Conservation (phyloP, 176 grass and related monocot genomes). For the Oryza brachyantha region DNA sequence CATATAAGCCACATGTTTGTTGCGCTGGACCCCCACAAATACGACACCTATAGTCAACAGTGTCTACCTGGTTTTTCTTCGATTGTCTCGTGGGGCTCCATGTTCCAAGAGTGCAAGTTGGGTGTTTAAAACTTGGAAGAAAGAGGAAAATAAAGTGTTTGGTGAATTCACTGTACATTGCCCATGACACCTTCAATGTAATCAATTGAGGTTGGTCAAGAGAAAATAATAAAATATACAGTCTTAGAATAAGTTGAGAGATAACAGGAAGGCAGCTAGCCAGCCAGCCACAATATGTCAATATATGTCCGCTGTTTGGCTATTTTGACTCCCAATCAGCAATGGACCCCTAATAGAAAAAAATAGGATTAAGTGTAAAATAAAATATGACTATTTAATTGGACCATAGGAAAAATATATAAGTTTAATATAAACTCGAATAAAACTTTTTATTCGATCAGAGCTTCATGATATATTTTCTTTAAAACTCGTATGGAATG, state of each 20-base stretch:
- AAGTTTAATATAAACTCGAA: too few species aligned
- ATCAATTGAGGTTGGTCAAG: neutral
- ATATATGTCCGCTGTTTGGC: neutral
- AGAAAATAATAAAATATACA: neutral
- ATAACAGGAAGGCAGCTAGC: neutral
- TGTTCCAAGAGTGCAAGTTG: neutral
- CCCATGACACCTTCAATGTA: neutral
- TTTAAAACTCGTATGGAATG: too few species aligned
- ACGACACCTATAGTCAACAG: neutral
- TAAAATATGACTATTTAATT: too few species aligned
- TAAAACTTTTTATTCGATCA: too few species aligned
- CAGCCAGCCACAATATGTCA: neutral
- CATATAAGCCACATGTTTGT: neutral
- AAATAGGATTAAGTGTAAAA: too few species aligned
- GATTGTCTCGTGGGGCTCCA: neutral
- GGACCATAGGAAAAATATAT: too few species aligned
- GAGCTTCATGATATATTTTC: too few species aligned
- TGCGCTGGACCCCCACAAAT: neutral
- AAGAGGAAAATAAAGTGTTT: neutral
- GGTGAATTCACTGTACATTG: neutral
- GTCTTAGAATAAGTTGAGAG: neutral
- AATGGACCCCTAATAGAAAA: too few species aligned
- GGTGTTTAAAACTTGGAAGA: neutral
- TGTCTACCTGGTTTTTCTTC: neutral
- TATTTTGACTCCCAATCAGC: neutral